Base-by-base conservation (phyloP, 495 filamentous ascomycete species). In the Podospora didyma region DNA sequence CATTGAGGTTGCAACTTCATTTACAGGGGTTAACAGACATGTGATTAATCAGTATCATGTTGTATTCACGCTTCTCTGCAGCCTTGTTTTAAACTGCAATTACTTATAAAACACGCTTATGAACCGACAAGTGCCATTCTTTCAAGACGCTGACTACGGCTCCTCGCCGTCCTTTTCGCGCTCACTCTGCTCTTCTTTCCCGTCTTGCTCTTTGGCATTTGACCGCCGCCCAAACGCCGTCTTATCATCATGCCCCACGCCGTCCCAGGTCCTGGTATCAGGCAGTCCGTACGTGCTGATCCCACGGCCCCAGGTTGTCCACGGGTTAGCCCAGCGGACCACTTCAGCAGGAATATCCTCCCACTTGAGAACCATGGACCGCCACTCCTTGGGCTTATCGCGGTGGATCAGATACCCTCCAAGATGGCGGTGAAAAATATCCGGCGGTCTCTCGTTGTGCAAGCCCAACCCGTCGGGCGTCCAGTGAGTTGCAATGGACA, bases 201-300 rank as follows among this genome's bases (percentile, higher is more conserved):
- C 60, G 39, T 56, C 39, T 46, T 31, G 31, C 49, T 66, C 63
- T 41, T 54, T 35, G 17, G 51, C 20, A n/a, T 22, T 49, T 54
- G 62, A 53, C 50, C 60, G 50, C 49, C 66, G 41, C 22, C 66
- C 68, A 49, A 60, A 68, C 10, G 54, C 47, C 49, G 54, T 49
- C 51, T 65, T 65, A 5, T 71, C 68, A 20, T 54, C 62, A 24
- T 71, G 68, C 20, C 68, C 68, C 12, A 71, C 59, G 0, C 68
- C 68, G 22, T 65, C 64, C 68, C 68, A 71, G 21, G 66, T 68
- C 56, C 68, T 71, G 0, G 68, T 68, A 31, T 71, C 68, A 14
- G 68, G 68, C 44, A 71, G 28, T 4, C 68, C 68, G 26, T 68
- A 66, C 0, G 64, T 65, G 31, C 65, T 68, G 35, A 71, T 69